Base-by-base conservation (phyloP, 768 basidiomycete species). In the Tubosaeta sp. region DNA sequence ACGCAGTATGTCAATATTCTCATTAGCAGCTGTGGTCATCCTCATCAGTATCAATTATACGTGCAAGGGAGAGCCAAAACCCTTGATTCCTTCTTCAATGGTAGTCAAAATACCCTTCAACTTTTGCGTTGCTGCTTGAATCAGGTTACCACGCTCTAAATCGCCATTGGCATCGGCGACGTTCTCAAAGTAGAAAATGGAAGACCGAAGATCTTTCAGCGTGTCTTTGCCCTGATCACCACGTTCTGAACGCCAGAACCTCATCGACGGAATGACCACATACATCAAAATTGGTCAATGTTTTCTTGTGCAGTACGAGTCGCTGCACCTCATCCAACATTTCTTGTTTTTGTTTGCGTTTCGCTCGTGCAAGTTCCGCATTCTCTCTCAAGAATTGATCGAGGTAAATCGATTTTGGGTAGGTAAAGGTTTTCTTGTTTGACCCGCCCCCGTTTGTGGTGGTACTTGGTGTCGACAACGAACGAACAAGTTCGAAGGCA, bases 351-450 rank as follows among this genome's bases (percentile, higher is more conserved):
- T 68, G 54, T 38, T 10, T 53, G 31, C 72, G 59, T 58, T 74
- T 75, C 43, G 62, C 59, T 13, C 67, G 65, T 12, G 76, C 72
- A 26, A 76, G 59, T 8, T 74, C 74, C 5, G 79, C 58, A 38
- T 87, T 88, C 46, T 76, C 74, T 45, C 73, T 73, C 56, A 91
- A 57, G 58, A 89, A 92, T 46, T 83, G 80, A 62, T 92, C 90
- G 43, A 91, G 71, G 63, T 81, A 89, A 43, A 92, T 72, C 17
- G 73, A 71, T 57, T 78, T 80, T 2, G 89, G 88, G 58, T 78
- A 92, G 13, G 64, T 66, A 57, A 91, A 84, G 5, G 58, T 59
- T 51, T 65, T 65, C 26, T 61, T 69, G 29, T 72, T 69, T 16
- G 45, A 43, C 25, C 55, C 61, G 5, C 58, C 56, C 2, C 59